Evolutionary conservation across 139 green algal genomes (phyloP), one percentile per base, ranked within the genome.

Genomic region (Axilococcus clingmanii): DNA sequence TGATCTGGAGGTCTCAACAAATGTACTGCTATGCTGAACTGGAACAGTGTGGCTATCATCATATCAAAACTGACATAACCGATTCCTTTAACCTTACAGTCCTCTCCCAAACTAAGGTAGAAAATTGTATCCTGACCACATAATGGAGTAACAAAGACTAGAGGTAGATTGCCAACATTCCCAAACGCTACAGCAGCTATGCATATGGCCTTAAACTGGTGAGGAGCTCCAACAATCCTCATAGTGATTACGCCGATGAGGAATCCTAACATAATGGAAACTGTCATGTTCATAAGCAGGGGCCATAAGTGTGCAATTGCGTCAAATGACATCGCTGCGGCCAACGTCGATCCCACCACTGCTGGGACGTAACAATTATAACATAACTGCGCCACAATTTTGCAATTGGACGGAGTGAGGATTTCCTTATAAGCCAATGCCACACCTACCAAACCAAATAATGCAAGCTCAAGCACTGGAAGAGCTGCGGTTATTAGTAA

Each of bases 151-250:
- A 61, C 49, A 57, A 72, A 66, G 1, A 72, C 63, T 5, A 65
- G 43, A 4, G 57, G 57, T 15, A 65, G 57, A 36, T 65, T 65
- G 19, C 49, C 60, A 28, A 72, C 63, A 41, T 66, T 65, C 27
- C 40, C 33, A 41, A 72, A 66, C 0, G 40, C 43, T 2, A 58
- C 15, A 11, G 38, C 33, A 2, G 23, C n/a, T 27, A 66, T 7
- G 8, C 32, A 25, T 1, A 54, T 29, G 35, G 20, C 40, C 17
- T 28, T 32, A 19, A 51, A 52, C 8, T 51, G n/a, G 4, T 14
- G 17, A 5, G 57, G 48, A 30, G 40, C 44, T 20, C 63, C 19
- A 11, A 55, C 12, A 4, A 51, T 17, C 24, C 29, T 40, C 15
- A 19, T 22, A 29, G 55, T 8, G n/a, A 56, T 12, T 34, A 32